Conservation (phyloP, 805 yeast genomes). For the Saccharomycopsis microspora region DNA sequence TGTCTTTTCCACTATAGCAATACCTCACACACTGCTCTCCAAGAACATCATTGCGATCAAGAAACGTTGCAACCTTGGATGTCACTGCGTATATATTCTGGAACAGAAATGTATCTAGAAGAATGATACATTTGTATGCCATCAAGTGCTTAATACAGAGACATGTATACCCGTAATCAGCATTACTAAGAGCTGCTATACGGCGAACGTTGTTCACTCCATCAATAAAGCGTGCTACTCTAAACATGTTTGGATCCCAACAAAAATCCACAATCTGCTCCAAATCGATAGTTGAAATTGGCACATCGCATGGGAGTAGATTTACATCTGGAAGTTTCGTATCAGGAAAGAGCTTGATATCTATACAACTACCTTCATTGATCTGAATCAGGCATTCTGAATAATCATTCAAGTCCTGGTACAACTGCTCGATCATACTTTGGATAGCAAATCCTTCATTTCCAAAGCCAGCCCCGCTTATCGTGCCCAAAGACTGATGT, state of each 20-base stretch:
- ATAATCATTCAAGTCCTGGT: constrained; percentile 86
- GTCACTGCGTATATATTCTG: constrained; percentile 84
- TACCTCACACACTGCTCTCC: constrained; percentile 77
- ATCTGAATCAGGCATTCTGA: constrained; percentile 94
- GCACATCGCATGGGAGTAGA: constrained; percentile 76
- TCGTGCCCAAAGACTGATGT: constrained; percentile 7
- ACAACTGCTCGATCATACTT: constrained; percentile 78
- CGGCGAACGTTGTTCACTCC: constrained; percentile 76
- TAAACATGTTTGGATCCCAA: constrained; percentile 96
- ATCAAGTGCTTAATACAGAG: constrained; percentile 86
- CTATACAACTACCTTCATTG: constrained; percentile 80
- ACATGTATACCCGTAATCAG: constrained; percentile 66
- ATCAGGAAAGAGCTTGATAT: constrained; percentile 89
- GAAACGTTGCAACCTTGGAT: constrained; percentile 56
- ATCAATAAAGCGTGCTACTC: constrained; percentile 74
- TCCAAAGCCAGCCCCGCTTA: background rate
- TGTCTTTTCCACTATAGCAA: constrained; percentile 5
- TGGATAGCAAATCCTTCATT: constrained; percentile 40
- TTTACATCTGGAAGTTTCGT: constrained; percentile 71
- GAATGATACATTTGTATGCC: constrained; percentile 77
- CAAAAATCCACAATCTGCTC: constrained; percentile 68
- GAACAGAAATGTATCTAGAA: constrained; percentile 84
- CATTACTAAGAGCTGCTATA: constrained; percentile 70
- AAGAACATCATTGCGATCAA: constrained; percentile 44
- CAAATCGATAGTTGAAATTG: constrained; percentile 76